Conservation (phyloP, 108 stramenopile species). For the Pseudonitzschia pungens region DNA sequence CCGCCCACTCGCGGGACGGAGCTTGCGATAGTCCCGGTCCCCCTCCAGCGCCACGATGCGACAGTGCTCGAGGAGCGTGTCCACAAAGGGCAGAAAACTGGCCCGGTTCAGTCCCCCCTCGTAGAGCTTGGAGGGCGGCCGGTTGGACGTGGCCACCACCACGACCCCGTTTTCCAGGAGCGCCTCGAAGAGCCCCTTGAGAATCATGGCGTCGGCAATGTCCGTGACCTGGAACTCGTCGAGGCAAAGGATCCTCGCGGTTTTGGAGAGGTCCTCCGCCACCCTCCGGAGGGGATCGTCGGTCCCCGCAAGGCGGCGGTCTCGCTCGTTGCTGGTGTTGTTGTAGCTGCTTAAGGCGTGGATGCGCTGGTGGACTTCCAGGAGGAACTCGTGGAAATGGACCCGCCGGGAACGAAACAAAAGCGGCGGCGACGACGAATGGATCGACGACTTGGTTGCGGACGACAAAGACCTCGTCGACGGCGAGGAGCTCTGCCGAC, state of each 20-base stretch:
- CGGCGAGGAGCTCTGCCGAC: too few relatives aligned
- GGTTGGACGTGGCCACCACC: slow-evolving; percentile 64
- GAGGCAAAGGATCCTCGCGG: slow-evolving; percentile 31
- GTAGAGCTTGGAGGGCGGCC: slow-evolving; percentile 49
- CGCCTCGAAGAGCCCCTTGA: slow-evolving; percentile 14
- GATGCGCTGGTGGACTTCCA: slow-evolving; percentile 44
- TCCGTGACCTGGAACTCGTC: slow-evolving; percentile 2
- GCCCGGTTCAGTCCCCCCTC: slow-evolving; percentile 58
- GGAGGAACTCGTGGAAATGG: slow-evolving; percentile 57
- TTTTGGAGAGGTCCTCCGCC: slow-evolving; percentile 22
- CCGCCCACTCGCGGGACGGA: neutral
- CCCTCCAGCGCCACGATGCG: slow-evolving; percentile 15
- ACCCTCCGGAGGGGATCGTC: slow-evolving; percentile 25
- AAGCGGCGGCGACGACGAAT: too few relatives aligned
- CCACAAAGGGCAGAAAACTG: slow-evolving; percentile 58
- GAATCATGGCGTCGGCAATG: slow-evolving; percentile 60
- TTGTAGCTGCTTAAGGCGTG: slow-evolving; percentile 22
- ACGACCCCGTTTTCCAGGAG: slow-evolving; percentile 34
- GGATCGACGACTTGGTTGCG: too few relatives aligned
- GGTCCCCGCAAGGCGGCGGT: too few relatives aligned
- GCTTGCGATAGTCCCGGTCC: slow-evolving; percentile 21
- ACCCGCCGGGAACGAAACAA: slow-evolving; percentile 5
- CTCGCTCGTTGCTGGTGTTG: neutral
- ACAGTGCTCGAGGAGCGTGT: slow-evolving; percentile 21
- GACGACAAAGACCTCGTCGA: too few relatives aligned